Base-by-base conservation (phyloP, 2,329 filamentous ascomycete genomes). In the Zymoseptoria crescenta region DNA sequence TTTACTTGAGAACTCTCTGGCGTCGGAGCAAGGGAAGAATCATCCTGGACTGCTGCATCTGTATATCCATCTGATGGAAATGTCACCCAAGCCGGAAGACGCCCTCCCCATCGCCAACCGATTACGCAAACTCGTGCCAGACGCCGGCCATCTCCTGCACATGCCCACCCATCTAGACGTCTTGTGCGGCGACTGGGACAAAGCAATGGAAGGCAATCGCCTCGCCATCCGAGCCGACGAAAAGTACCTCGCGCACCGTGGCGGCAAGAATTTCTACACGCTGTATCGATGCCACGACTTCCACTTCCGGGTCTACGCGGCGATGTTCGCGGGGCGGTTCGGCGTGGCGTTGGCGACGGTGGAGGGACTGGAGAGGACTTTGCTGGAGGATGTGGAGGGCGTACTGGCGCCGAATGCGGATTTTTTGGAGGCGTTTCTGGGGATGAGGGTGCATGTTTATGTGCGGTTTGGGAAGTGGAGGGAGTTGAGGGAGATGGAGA, bases 141-240 rank as follows among this genome's bases (percentile, higher is more conserved):
- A 90, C 68, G 79, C 83, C 0, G 87, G 87, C 0, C 88, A 91
- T 70, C 74, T 89, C 0, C 78, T 85, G 49, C 87, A 91, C 68
- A 92, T 93, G 89, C 88, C 88, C 0, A 84, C 84, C 0, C 89
- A 93, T 70, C 77, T 92, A 41, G 88, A 92, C 70, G 81, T 89
- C 9, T 79, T 91, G 0, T 81, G 85, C 28, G 89, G 89, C 10
- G 83, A 91, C 66, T 92, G 91, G 68, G 76, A 80, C 29, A 77
- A 78, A 8, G 87, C 87, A 4, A 84, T 91, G 55, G 75, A 76
- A 1, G 86, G 85, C 3, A 92, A 92, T 70, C 76, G 80, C 1
- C 79, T 81, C 21, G 88, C 88, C 8, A 85, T 88, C 53, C 67
- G 74, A 0, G 87, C 87, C 1, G 88, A 93, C 68, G 82, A 87